phyloP scores from a whole-genome alignment of 495 filamentous ascomycete genomes.

The Collariella sp. region DNA sequence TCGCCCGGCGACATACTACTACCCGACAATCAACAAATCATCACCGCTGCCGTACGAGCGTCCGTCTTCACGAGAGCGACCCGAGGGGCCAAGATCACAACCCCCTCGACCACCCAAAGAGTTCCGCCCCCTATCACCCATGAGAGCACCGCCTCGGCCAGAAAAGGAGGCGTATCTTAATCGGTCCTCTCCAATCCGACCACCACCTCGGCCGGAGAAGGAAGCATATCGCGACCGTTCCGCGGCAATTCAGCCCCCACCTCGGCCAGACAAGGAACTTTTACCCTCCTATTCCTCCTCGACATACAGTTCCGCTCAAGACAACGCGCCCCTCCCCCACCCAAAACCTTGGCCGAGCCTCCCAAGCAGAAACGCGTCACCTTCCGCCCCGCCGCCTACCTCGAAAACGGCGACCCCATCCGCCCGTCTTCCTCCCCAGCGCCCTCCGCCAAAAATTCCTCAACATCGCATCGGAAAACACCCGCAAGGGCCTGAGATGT shows the following conservation, averaged over 20 bases:
- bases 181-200: neutral
- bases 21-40: constrained; percentile 43
- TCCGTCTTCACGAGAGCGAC: constrained; percentile 6
- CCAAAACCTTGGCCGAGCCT: constrained; percentile 27
- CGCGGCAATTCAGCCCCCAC: neutral
- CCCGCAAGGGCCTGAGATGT: constrained; percentile 75
- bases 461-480: constrained; percentile 62
- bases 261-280: constrained; percentile 22
- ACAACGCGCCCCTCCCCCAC: constrained; percentile 29
- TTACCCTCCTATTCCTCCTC: neutral
- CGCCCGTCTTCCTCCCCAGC: constrained; percentile 76
- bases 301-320: constrained; percentile 1
- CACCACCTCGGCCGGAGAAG: constrained; percentile 7
- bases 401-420: constrained; percentile 79
- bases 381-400: constrained; percentile 77
- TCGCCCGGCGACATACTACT: constrained; percentile 30
- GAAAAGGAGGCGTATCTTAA: neutral
- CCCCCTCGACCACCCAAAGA: constrained; percentile 43
- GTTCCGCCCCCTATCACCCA: neutral
- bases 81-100: constrained; percentile 14
- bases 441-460: constrained; percentile 67
- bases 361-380: constrained; percentile 36
- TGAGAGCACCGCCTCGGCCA: neutral
- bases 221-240: neutral
- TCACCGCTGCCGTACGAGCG: constrained; percentile 35